Evolutionary conservation across 345 rosid species (phyloP), one percentile per base, ranked within the genome.

Genomic region (Aquilaria yunnanensis): DNA sequence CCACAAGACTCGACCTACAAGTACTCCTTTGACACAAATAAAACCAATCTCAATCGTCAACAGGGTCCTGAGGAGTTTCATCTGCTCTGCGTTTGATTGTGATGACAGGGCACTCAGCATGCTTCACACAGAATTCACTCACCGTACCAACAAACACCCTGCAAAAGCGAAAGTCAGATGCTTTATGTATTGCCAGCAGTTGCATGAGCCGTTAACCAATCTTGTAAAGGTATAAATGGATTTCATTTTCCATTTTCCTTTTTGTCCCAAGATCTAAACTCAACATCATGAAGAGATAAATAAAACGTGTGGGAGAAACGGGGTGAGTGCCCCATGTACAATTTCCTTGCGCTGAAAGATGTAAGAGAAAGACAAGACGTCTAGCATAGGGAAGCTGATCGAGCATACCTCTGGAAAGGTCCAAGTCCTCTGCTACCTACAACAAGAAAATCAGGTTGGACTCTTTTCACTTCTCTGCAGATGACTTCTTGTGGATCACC

Each of bases 121-220:
- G 97, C 90, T 94, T 94, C 74, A 78, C 89, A 43, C 96, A 88
- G 48, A 94, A 90, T 62, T 94, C 99, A 58, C 99, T 94, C 64
- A 94, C 97, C 0, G 96, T 90, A 41, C 99, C 96, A 47, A 90
- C 93, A 74, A 94, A 90, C 13, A 94, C 97, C 83, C 99, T 94
- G 88, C 73, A 68, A 57, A 53, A 59, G 54, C 57, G 63, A 45
- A 37, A 23, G 23, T 23, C 23, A 23, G 23, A 23, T 23, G 23
- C 23, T 23, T 23, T 23, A 23, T 23, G 23, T 23, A 23, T 23
- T 23, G 23, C 1, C 23, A 23, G 23, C 23, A 23, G 23, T 23
- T 23, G 23, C 23, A 23, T 23, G 7, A 37, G 2, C 5, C 5
- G 43, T 37, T 9, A 3, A 37, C 43, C 8, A 37, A 2, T 37